Evolutionary conservation across 164 flowering plant species (phyloP).

Genomic region (Echeveria elegans): DNA sequence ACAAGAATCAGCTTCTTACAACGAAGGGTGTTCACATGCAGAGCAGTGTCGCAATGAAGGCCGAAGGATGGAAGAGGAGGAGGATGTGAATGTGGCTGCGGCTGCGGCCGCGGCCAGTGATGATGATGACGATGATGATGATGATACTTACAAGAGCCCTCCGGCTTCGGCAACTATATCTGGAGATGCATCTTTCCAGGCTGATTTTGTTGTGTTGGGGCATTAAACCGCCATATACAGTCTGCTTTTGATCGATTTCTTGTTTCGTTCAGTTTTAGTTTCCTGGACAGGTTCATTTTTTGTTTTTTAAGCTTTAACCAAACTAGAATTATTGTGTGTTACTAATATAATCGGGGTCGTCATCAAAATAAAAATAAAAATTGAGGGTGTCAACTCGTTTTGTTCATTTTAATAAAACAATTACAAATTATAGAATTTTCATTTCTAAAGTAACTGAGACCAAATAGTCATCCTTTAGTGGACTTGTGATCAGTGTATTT

Average conservation of each 20-base stretch:
- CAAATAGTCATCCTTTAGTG: too few relatives aligned
- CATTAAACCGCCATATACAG: neutral
- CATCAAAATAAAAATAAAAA: too few relatives aligned
- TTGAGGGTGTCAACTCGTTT: too few relatives aligned
- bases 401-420: too few relatives aligned
- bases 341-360: too few relatives aligned
- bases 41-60: neutral
- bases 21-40: neutral
- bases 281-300: too few relatives aligned
- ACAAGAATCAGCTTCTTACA: neutral
- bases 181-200: neutral
- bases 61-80: neutral
- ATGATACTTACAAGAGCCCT: neutral
- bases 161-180: neutral
- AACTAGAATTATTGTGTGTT: too few relatives aligned
- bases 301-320: too few relatives aligned
- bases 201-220: neutral
- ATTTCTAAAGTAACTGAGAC: too few relatives aligned
- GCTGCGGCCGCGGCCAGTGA: neutral
- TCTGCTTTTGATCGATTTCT: neutral
- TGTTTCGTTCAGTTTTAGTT: neutral
- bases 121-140: slow-evolving; percentile 1
- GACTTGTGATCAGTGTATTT: too few relatives aligned
- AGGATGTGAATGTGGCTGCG: neutral
- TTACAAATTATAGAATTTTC: too few relatives aligned